A percentile compares a stretch with the other conserved stretches of the same genome.
These are phyloP conservation scores for Leccinum uliginosum DNA, from an alignment of 768 basidiomycete species.

Conservation along the genomic window DNA sequence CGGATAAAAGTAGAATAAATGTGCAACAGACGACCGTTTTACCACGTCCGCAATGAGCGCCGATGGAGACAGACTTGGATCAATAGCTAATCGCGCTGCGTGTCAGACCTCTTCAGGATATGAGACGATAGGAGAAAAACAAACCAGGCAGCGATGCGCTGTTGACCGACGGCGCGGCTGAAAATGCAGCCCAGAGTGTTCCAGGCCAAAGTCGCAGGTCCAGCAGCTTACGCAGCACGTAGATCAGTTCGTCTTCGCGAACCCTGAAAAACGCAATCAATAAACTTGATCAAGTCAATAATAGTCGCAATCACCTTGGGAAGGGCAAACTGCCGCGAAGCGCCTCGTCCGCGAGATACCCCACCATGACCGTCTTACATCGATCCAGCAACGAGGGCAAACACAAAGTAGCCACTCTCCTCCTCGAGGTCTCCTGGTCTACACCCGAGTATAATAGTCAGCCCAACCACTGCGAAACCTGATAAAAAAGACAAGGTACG, in stretches of 20 bases:
- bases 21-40: slow-evolving; percentile 71
- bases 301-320: slow-evolving; percentile 54
- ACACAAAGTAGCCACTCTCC: slow-evolving; percentile 68
- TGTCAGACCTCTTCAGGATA: background rate
- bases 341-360: slow-evolving; percentile 80
- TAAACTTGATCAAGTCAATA: background rate
- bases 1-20: slow-evolving; percentile 85
- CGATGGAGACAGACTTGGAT: slow-evolving; percentile 44
- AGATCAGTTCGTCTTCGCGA: slow-evolving; percentile 86
- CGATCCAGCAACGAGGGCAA: slow-evolving; percentile 72
- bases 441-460: background rate
- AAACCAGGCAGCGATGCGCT: slow-evolving; percentile 56
- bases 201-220: slow-evolving; percentile 71
- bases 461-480: background rate
- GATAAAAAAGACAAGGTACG: slow-evolving; percentile 5
- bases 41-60: slow-evolving; percentile 65
- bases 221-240: slow-evolving; percentile 74
- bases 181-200: slow-evolving; percentile 71
- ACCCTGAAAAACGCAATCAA: slow-evolving; percentile 40
- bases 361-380: slow-evolving; percentile 62
- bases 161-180: slow-evolving; percentile 56
- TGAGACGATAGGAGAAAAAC: slow-evolving; percentile 10
- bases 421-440: slow-evolving; percentile 61
- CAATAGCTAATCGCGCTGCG: slow-evolving; percentile 28
- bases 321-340: slow-evolving; percentile 88